Conservation (phyloP, 305 asterid species). For the Stenogyne calaminthoides region DNA sequence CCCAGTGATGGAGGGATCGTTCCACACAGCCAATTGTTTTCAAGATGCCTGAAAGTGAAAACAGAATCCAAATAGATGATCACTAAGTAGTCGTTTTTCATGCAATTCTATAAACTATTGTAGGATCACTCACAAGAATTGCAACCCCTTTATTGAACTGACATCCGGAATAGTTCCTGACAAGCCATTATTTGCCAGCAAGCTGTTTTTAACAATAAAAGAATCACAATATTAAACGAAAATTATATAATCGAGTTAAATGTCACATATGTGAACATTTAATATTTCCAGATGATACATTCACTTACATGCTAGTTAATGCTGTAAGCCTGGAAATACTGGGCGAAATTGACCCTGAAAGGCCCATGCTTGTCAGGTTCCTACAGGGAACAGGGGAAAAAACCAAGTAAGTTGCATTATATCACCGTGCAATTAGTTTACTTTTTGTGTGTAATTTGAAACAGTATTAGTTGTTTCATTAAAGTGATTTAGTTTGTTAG, state of each 20-base stretch:
- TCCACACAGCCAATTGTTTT: constrained; percentile 70
- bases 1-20: constrained; percentile 70
- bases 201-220: constrained; percentile 45
- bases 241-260: neutral
- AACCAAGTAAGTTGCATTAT: neutral
- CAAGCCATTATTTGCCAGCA: constrained; percentile 75
- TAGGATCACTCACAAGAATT: constrained; percentile 59
- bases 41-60: constrained; percentile 68
- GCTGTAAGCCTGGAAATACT: constrained; percentile 71
- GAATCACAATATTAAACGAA: neutral
- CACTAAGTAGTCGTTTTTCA: neutral
- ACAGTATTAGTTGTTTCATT: no score
- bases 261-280: neutral
- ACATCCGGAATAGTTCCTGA: constrained; percentile 78
- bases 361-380: constrained; percentile 70
- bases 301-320: constrained; percentile 67
- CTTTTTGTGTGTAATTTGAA: no score
- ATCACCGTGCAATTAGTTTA: no score
- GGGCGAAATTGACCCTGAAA: constrained; percentile 73
- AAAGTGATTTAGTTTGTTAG: no score
- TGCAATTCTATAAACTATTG: neutral
- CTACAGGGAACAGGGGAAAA: constrained; percentile 39
- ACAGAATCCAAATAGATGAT: neutral
- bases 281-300: neutral
- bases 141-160: constrained; percentile 61